Evolutionary conservation across 805 yeast genomes (phyloP), one percentile per base, ranked within the genome.

Genomic region (Yarrowia sp.): DNA sequence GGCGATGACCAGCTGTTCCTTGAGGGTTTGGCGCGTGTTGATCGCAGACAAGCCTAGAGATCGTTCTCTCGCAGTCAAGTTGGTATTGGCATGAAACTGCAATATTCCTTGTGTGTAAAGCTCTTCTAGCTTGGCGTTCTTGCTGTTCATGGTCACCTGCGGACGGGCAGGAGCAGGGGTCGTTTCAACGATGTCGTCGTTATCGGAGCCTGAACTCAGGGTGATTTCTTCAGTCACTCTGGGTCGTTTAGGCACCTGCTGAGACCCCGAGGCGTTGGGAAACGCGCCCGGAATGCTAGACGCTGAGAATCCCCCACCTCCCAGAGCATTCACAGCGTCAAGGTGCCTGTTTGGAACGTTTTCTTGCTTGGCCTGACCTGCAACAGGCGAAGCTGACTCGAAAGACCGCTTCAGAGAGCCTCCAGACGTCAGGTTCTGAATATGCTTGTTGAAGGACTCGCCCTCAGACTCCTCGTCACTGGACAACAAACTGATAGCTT

Each of bases 401-500:
- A 38, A 52, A 12, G 58, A 9, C 4, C 58, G 58, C 43, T 52
- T 52, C 14, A 50, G n/a, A 8, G 34, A 7, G 17, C 33, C 33
- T 15, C 58, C 58, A 5, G 43, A 33, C 20, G 55, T 34, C 14
- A 36, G 30, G 43, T 9, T 14, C 10, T 52, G 42, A 14, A 52
- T 13, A 13, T 40, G 50, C 36, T 20, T 17, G 50, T 58, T 42
- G 50, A 43, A 58, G 10, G 50, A 40, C 64, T 55, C 64, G 38
- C 50, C 64, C 7, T 58, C 64, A 5, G 50, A 42, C 33, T 58
- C 64, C 40, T 58, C 64, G 40, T 58, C 64, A 33, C 50, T 58
- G 17, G 64, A 58, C 50, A 58, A 43, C 64, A 58, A 14, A 58
- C 64, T 58, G 38, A 58, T 58, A 17, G 50, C 50, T 58, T 58